Base-by-base conservation (phyloP, 2,329 filamentous ascomycete species). In the Aureobasidium melanogenum region DNA sequence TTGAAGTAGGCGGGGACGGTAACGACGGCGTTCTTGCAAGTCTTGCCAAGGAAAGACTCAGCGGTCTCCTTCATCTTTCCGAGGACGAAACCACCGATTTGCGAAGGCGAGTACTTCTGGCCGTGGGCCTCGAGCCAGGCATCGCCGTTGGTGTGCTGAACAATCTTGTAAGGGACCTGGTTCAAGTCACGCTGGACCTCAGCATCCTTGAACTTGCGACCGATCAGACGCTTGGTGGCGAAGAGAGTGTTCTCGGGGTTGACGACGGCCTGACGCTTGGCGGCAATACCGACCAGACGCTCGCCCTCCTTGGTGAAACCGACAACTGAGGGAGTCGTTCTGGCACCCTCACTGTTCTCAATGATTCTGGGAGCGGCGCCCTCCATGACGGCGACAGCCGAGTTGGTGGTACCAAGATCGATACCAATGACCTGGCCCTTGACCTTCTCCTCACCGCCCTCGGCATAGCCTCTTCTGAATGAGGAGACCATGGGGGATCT, bases 401-500 rank as follows among this genome's bases (percentile, higher is more conserved):
- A 97, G 87, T 99, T 99, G 80, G 94, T 99, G 72, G 94, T 99
- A 80, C 93, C 94, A 82, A 99, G 86, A 88, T 99, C 94, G 83
- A 99, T 99, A 87, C 94, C 94, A 83, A 97, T 91, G 86, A 94
- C 94, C 88, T 94, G 94, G 79, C 97, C 94, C 80, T 97, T 99
- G 73, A 95, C 87, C 87, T 97, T 93, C 79, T 96, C 91, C 68
- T 83, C 80, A 63, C 80, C 80, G 71, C 84, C 84, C 67, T 88
- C 86, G 26, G 89, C 88, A 80, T 88, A 91, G 71, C 88, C 83
- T 69, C 78, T 74, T 73, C 87, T 85, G 75, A 93, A 90, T 71
- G 85, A 84, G 67, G 88, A 85, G 67, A 82, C 82, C 70, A 89
- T 76, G 67, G 90, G 86, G 70, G 87, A 84, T 79, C 87, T 86